Percentiles rank a stretch among this genome's conserved stretches.
Conservation (phyloP, 306 rosid species). For the Benincasa hispida region DNA sequence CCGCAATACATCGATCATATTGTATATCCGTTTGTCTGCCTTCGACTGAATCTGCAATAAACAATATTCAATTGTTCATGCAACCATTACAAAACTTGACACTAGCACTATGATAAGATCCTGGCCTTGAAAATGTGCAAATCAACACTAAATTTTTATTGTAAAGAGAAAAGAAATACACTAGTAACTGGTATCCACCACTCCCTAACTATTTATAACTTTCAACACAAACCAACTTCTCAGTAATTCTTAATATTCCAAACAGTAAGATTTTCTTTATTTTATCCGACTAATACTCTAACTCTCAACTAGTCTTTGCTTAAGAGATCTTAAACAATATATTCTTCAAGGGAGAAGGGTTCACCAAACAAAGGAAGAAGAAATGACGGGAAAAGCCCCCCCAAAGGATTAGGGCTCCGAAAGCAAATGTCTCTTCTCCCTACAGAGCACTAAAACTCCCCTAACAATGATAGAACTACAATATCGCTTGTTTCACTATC, state of each 20-base stretch:
- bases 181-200: not conserved
- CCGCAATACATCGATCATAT: conserved; percentile 72
- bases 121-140: not conserved
- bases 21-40: conserved; percentile 45
- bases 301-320: not conserved
- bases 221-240: too few species aligned
- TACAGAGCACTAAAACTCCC: too few species aligned
- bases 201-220: too few species aligned
- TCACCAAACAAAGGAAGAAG: too few species aligned
- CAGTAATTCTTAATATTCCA: not conserved
- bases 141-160: not conserved
- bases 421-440: too few species aligned
- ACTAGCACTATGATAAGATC: not conserved
- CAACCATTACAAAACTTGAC: not conserved
- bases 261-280: not conserved
- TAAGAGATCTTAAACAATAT: not conserved
- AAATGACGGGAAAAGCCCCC: too few species aligned
- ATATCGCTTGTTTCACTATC: too few species aligned
- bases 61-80: not conserved
- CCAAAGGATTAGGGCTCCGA: too few species aligned
- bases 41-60: conserved; percentile 40
- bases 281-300: not conserved
- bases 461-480: too few species aligned
- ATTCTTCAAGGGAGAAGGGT: too few species aligned
- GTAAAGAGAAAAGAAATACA: not conserved